These are phyloP conservation scores for Leavenworthia alabamica DNA, from an alignment of 345 rosid genomes.

Conservation along the genomic window DNA sequence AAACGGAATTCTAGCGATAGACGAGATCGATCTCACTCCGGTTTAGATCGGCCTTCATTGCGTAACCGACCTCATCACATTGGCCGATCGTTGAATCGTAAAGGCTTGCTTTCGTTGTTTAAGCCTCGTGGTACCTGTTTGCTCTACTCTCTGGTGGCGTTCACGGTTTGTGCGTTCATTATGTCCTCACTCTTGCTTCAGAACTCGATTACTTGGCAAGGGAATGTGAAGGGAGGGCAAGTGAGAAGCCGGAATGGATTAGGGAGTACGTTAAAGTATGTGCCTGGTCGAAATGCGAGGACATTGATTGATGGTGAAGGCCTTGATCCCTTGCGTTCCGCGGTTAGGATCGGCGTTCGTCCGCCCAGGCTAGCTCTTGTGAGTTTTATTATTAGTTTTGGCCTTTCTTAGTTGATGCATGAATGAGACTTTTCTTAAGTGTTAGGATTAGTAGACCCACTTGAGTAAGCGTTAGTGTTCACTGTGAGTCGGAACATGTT, in stretches of 20 bases:
- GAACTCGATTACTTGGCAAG: slow-evolving; percentile 66
- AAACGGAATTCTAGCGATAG: slow-evolving; percentile 44
- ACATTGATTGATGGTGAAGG: slow-evolving; percentile 39
- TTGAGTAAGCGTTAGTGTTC: slow-evolving; percentile 11
- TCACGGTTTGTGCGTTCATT: slow-evolving; percentile 62
- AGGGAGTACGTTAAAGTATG: slow-evolving; percentile 60
- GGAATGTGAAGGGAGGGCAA: slow-evolving; percentile 37
- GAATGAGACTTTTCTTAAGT: background rate
- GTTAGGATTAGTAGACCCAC: slow-evolving; percentile 13
- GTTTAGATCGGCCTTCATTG: slow-evolving; percentile 38
- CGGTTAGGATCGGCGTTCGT: slow-evolving; percentile 64
- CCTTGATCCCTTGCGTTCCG: slow-evolving; percentile 45
- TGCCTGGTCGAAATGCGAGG: slow-evolving; percentile 36
- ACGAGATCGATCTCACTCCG: slow-evolving; percentile 37
- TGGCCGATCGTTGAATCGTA: slow-evolving; percentile 44
- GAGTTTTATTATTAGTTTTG: slow-evolving; percentile 27
- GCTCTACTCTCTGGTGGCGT: slow-evolving; percentile 48
- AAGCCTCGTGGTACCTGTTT: slow-evolving; percentile 59
- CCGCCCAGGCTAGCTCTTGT: slow-evolving; percentile 80
- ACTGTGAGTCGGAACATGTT: background rate
- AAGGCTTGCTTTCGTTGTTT: slow-evolving; percentile 42
- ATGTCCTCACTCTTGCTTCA: slow-evolving; percentile 72
- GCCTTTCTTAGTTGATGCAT: background rate
- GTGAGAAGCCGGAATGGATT: slow-evolving; percentile 41
- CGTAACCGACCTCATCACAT: slow-evolving; percentile 37